Evolutionary conservation across 2,329 filamentous ascomycete genomes (phyloP).

Genomic region (Fusarium staphyleae): DNA sequence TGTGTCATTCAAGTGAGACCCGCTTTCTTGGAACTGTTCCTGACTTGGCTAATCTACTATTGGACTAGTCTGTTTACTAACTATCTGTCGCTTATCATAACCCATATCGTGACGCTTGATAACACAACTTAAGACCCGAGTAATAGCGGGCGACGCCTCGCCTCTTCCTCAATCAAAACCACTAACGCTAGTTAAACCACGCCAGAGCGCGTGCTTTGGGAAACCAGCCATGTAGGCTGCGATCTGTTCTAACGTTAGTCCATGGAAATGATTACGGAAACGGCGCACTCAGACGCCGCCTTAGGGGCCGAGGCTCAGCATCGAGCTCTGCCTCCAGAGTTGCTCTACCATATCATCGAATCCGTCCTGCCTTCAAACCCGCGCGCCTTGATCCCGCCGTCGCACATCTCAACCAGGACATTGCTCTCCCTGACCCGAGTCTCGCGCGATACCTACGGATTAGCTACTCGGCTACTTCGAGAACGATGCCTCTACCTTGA

Average conservation of each 20-base stretch:
- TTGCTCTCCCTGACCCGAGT: conserved; percentile 54
- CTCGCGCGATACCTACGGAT: conserved; percentile 50
- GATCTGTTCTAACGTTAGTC: not conserved
- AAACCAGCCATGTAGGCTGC: conserved; percentile 3
- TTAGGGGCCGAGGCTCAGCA: conserved; percentile 3
- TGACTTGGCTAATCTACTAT: not conserved
- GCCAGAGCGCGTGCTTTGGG: not conserved
- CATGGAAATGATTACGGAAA: conserved; percentile 17
- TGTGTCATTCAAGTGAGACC: not conserved
- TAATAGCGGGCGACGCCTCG: not conserved
- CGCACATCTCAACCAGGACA: conserved; percentile 51
- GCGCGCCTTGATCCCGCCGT: conserved; percentile 45
- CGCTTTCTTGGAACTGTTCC: conserved; percentile 6
- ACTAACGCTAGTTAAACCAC: no score
- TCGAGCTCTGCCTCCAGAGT: conserved; percentile 44
- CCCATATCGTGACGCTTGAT: conserved; percentile 12
- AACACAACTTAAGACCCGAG: no score
- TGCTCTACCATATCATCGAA: conserved; percentile 48
- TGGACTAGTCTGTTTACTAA: no score
- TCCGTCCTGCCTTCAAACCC: conserved; percentile 45
- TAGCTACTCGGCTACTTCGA: conserved; percentile 53
- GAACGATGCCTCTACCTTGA: conserved; percentile 56
- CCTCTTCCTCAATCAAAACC: not conserved
- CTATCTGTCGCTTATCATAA: conserved; percentile 20
- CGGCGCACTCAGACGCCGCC: conserved; percentile 1